Base-by-base conservation (phyloP, 83 land plant species). In the Thuja plicata region DNA sequence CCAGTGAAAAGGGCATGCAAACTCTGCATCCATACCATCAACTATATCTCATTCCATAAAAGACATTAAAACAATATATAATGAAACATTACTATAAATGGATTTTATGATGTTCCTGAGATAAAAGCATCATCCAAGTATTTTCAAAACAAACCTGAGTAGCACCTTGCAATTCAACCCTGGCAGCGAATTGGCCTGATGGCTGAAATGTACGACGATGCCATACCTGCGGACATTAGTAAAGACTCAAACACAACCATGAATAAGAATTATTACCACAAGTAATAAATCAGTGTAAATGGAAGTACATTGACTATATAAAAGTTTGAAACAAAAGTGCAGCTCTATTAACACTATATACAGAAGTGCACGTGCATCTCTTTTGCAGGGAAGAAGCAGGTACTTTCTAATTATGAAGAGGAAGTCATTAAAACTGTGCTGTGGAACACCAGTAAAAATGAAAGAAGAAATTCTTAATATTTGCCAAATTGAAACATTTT, bases 1-100 rank as follows among this genome's bases (percentile, higher is more conserved):
- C 99, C 99, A 34, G 94, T 96, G 85, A 98, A 98, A 87, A 97
- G 99, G 19, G 99, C 99, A 95, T 97, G 97, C 78, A 98, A 91
- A 54, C 98, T 99, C 97, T 94, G 88, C 90, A 92, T 30, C 32
- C 76, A 48, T 21, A 41, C 21, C 45, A 48, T 45, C 17, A 46
- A 24, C 87, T 10, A 52, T 52, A 84, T 30, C 24, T 84, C 38
- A 86, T 40, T 38, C 34, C 74, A 8, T 52, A 11, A 34, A 38
- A 86, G 30, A 57, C 10, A 62, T 38, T 87, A 27, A 89, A 57
- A 76, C 32, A 82, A 54, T 50, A 78, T 45, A 50, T 8, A 27
- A 0, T 35, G 13, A 11, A 40, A 32, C 38, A 57, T 87, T 21
- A 40, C 57, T 55, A 13, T 32, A 38, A 40, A 48, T 43, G 55